Base-by-base conservation (phyloP, 2,329 filamentous ascomycete genomes). In the Penicillium sp. region DNA sequence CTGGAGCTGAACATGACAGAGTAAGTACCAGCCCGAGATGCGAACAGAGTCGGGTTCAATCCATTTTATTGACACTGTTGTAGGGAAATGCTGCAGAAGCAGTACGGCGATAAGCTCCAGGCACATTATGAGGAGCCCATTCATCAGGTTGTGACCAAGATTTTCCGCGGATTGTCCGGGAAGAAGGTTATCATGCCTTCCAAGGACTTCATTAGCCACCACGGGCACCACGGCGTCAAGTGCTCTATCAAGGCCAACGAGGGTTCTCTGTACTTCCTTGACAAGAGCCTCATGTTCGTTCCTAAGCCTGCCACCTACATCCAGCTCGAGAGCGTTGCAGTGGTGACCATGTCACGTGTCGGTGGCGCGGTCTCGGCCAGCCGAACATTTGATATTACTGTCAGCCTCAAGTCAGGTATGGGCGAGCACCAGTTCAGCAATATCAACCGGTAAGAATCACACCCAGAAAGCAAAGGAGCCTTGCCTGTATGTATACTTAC, bases 191-290 rank as follows among this genome's bases (percentile, higher is more conserved):
- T 93, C 30, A 91, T 91, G 63, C 95, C 95, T 1, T 95, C 93
- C 52, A 94, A 94, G 78, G 93, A 97, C 77, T 99, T 99, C 79
- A 85, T 89, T 74, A 96, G 91, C 68, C 95, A 98, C 80, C 93
- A 97, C 75, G 88, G 90, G 71, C 93, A 97, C 77, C 92, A 89
- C 68, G 95, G 95, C 60, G 96, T 99, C 79, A 99, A 99, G 81
- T 99, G 95, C 79, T 96, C 93, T n/a, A 97, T 99, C 86, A 99
- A 99, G 81, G 96, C 96, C 57, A 97, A 96, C 77, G 95, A 99
- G 80, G 95, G 96, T 62, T 93, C 97, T 74, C 83, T 99, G 54
- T 99, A 96, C 85, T 97, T 93, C 76, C 82, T 99, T 68, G 95
- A 99, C 79, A 97, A 97, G 80, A 94, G 93, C 7, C 96, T 99